Evolutionary conservation across 257 asterid species (phyloP).

Genomic region (Ocimum tenuiflorum): DNA sequence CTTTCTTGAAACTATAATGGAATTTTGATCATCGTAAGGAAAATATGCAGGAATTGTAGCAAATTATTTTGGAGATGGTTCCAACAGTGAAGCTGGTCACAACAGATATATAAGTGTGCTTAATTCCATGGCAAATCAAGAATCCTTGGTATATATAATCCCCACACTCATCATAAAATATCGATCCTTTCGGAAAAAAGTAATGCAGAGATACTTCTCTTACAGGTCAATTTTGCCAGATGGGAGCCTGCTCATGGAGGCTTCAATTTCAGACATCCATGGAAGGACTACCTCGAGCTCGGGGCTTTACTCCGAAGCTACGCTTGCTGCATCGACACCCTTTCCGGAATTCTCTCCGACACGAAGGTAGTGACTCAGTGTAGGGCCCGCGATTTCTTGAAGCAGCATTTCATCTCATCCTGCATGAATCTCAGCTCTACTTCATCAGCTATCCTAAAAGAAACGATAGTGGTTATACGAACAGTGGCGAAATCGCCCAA

Average conservation of each 20-base stretch:
- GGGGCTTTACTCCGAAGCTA: conserved; percentile 55
- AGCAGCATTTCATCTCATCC: conserved; percentile 35
- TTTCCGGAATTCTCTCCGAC: conserved; percentile 34
- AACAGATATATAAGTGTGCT: conserved; percentile 46
- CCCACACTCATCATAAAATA: not conserved
- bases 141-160: conserved; percentile 40
- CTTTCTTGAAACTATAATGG: not conserved
- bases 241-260: conserved; percentile 70
- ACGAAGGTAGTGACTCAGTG: conserved; percentile 30
- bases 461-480: conserved; percentile 32
- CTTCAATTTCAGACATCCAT: conserved; percentile 55
- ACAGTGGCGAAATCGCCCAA: conserved; percentile 45
- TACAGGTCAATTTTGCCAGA: conserved; percentile 46
- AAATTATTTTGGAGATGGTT: conserved; percentile 26
- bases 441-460: conserved; percentile 47
- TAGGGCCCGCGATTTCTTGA: conserved; percentile 39
- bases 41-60: conserved; percentile 33
- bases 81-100: conserved; percentile 24
- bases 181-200: not conserved
- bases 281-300: conserved; percentile 47
- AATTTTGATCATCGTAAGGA: not conserved
- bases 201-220: not conserved
- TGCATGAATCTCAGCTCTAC: conserved; percentile 41
- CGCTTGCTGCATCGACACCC: conserved; percentile 53
- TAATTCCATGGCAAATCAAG: conserved; percentile 50